phyloP scores from a whole-genome alignment of 1,284 basidiomycete species.

The Vanrija sp. region DNA sequence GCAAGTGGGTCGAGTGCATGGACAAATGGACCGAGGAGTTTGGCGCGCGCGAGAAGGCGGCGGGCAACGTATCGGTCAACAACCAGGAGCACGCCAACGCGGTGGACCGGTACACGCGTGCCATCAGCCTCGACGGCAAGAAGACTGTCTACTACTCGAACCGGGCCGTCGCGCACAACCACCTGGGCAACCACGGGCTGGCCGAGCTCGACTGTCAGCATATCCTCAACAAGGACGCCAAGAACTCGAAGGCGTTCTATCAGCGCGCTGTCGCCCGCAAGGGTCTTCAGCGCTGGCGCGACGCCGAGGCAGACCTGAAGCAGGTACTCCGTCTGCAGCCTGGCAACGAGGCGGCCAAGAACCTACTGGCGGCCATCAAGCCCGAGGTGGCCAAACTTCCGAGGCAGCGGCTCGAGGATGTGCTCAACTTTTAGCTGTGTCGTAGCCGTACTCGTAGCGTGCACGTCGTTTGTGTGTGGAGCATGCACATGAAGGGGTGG shows the following conservation, averaged over 20 bases:
- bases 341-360: conserved; percentile 39
- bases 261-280: conserved; percentile 44
- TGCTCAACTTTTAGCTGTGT: conserved; percentile 31
- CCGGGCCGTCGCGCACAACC: conserved; percentile 48
- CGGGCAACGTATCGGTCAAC: conserved; percentile 45
- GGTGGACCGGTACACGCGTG: conserved; percentile 45
- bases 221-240: conserved; percentile 41
- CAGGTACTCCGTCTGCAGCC: conserved; percentile 34
- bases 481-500: too few relatives aligned
- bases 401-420: conserved; percentile 32
- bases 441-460: neutral
- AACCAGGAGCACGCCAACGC: conserved; percentile 35
- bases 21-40: conserved; percentile 49
- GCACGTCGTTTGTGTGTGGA: neutral
- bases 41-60: conserved; percentile 44
- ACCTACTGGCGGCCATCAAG: conserved; percentile 31
- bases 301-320: conserved; percentile 43
- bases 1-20: conserved; percentile 47
- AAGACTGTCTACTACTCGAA: conserved; percentile 50
- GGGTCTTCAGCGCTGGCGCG: conserved; percentile 40
- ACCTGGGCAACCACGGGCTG: conserved; percentile 36
- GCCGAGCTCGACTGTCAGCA: conserved; percentile 47
- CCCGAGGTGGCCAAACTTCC: conserved; percentile 32
- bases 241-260: conserved; percentile 48
- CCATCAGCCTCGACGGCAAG: conserved; percentile 48